A percentile compares a stretch with the other conserved stretches of the same genome.
phyloP scores from a whole-genome alignment of 192 early-diverging fungal genomes.

The Funneliformis mosseae region DNA sequence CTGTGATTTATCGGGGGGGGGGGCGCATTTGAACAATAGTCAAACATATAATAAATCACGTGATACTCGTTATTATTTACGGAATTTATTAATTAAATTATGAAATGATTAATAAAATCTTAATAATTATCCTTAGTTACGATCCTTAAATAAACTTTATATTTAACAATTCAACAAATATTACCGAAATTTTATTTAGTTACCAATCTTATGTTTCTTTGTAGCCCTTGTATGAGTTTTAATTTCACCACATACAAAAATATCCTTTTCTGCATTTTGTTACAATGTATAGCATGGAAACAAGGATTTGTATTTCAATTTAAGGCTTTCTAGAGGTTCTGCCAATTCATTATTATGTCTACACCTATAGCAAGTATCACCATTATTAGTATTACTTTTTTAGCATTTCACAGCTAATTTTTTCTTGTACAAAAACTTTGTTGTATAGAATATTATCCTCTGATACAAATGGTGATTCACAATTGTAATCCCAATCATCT shows the following conservation, averaged over 20 bases:
- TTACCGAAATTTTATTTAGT: not conserved
- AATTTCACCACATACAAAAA: slow-evolving; percentile 3
- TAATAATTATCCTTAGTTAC: no score
- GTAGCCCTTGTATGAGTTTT: not conserved
- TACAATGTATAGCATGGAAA: not conserved
- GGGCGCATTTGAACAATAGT: no score
- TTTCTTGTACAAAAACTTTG: slow-evolving; percentile 1
- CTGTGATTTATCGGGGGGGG: no score
- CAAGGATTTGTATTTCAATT: not conserved
- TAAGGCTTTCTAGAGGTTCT: not conserved
- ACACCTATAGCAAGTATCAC: not conserved
- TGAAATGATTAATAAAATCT: no score
- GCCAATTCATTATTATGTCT: not conserved
- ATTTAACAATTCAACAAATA: no score
- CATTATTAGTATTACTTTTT: not conserved
- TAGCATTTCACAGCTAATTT: not conserved
- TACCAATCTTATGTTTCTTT: not conserved
- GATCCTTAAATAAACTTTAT: no score
- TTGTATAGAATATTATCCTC: slow-evolving; percentile 2
- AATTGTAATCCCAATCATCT: not conserved
- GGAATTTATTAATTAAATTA: no score
- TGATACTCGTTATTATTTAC: no score
- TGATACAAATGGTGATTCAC: not conserved
- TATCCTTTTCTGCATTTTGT: not conserved
- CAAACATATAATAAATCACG: no score